Percentiles rank a stretch among this genome's conserved stretches.
Conservation (phyloP, 352 stramenopile genomes). For the Phytophthora litchii region DNA sequence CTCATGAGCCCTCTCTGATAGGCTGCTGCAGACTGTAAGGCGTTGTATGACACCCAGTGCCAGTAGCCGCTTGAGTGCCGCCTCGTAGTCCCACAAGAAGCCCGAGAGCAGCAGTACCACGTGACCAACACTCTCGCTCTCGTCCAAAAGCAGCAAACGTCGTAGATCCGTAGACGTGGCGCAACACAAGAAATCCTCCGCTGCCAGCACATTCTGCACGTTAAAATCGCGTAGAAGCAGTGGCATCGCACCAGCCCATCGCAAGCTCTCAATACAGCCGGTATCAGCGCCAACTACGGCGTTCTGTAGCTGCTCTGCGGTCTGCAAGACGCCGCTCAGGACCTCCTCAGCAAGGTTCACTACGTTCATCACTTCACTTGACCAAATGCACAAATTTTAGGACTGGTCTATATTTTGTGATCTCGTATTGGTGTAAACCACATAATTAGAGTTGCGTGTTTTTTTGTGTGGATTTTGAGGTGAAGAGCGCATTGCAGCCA, state of each 20-base stretch:
- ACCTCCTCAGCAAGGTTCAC: conserved; percentile 71
- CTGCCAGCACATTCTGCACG: conserved; percentile 53
- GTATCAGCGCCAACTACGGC: conserved; percentile 56
- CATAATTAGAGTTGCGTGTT: too few species aligned
- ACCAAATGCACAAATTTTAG: conserved; percentile 2
- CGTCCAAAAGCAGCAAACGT: conserved; percentile 26
- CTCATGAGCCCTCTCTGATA: conserved; percentile 74
- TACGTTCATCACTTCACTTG: conserved; percentile 5
- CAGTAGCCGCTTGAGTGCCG: conserved; percentile 42
- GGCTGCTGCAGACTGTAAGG: conserved; percentile 64
- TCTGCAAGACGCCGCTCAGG: conserved; percentile 55
- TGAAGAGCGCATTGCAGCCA: too few species aligned
- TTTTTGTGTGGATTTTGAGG: too few species aligned
- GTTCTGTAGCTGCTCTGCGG: conserved; percentile 59
- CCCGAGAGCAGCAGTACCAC: conserved; percentile 61
- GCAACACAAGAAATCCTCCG: conserved; percentile 44
- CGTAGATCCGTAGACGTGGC: conserved; percentile 20
- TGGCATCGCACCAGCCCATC: conserved; percentile 68
- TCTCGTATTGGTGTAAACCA: too few species aligned
- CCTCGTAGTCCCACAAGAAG: conserved; percentile 73
- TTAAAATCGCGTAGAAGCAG: conserved; percentile 68
- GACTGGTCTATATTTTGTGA: conserved; percentile 3
- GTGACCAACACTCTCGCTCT: conserved; percentile 33
- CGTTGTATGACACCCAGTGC: conserved; percentile 40
- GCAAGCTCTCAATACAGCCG: conserved; percentile 64